Evolutionary conservation across 2,329 filamentous ascomycete species (phyloP), one percentile per base, ranked within the genome.

Genomic region (Fusarium palustre): DNA sequence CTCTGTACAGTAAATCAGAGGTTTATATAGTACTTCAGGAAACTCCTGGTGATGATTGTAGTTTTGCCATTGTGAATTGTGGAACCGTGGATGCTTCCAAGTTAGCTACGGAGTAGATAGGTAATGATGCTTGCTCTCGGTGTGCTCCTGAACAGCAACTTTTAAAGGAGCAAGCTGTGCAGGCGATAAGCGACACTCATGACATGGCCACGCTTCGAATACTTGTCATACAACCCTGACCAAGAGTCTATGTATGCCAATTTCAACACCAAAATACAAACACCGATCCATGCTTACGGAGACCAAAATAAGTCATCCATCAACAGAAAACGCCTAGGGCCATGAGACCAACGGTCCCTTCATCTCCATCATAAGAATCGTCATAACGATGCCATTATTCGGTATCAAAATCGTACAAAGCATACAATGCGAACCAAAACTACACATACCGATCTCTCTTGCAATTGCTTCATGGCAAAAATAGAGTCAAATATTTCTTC

Each of bases 371-470:
- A 54, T 75, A 72, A 75, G 60, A 64, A 56, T 75, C 70, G 54
- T 75, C 61, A 64, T 75, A 68, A 73, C 57, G 62, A 59, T 66
- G 60, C 64, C 61, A 69, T 69, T 60, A 63, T 73, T 64, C 74
- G 74, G 73, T 75, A 75, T 75, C 72, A 74, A 74, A 65, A 71
- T 75, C 69, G 64, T 74, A 68, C 59, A 74, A 72, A 71, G 64
- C 68, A 66, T 71, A 46, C 31, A 64, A 66, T 60, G 50, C 68
- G 60, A 50, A 62, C 66, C 56, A 58, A 64, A 50, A 42, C 38
- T 30, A 34, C 43, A 33, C 45, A 48, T 55, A 50, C 34, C 46
- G 34, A 46, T 36, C 20, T 55, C 25, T 45, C 30, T 39, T 61
- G 36, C 31, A 50, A 38, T 56, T 25, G 52, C 55, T 55, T 34